phyloP scores from a whole-genome alignment of 2,329 filamentous ascomycete species.

The Pseudogymnoascus sp. region DNA sequence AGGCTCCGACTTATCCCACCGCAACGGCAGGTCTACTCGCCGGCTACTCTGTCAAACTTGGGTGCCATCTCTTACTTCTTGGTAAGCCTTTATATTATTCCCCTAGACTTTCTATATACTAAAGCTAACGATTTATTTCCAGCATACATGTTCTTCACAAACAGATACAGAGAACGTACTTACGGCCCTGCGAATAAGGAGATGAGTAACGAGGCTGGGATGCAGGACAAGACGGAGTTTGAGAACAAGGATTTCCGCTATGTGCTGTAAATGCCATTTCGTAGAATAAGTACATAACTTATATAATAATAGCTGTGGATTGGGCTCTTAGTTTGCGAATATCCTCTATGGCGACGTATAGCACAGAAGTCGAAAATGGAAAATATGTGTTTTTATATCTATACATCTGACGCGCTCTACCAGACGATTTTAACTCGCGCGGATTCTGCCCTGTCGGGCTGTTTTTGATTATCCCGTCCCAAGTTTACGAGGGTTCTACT shows the following conservation, averaged over 20 bases:
- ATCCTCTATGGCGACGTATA: too few relatives aligned
- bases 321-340: too few relatives aligned
- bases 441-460: not conserved
- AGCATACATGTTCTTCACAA: constrained; percentile 33
- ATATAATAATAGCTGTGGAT: too few relatives aligned
- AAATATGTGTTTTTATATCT: too few relatives aligned
- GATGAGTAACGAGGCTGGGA: constrained; percentile 33
- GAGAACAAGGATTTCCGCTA: constrained; percentile 39
- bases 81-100: constrained; percentile 19
- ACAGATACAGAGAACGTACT: constrained; percentile 28
- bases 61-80: constrained; percentile 31
- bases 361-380: too few relatives aligned
- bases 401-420: too few relatives aligned
- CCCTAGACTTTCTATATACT: not conserved
- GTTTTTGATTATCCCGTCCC: not conserved
- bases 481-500: not conserved
- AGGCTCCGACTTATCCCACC: constrained; percentile 29
- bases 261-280: constrained; percentile 23
- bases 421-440: not conserved
- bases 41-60: constrained; percentile 34
- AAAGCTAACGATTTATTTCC: not conserved
- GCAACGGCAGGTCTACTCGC: constrained; percentile 35
- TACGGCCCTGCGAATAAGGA: constrained; percentile 32
- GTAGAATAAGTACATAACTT: not conserved
- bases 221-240: constrained; percentile 36